Conservation (phyloP, 2,329 filamentous ascomycete species). For the Atkinsonella texensis region DNA sequence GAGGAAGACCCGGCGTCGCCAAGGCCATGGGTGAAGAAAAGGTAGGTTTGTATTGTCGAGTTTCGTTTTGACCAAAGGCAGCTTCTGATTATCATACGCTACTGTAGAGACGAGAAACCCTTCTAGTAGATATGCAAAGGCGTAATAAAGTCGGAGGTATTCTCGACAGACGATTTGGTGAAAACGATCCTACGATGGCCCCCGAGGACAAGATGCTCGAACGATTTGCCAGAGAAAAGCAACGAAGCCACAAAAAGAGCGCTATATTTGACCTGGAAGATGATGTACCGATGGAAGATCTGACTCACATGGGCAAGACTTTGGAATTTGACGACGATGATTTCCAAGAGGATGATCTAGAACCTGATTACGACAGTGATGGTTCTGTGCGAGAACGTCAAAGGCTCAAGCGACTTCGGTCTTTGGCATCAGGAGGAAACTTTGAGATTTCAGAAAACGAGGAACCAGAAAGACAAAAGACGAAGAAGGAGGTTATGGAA, state of each 20-base stretch:
- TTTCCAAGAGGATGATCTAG: slow-evolving; percentile 66
- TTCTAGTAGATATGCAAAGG: slow-evolving; percentile 80
- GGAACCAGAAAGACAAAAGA: slow-evolving; percentile 76
- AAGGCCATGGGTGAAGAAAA: slow-evolving; percentile 81
- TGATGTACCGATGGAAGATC: slow-evolving; percentile 44
- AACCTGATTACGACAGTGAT: slow-evolving; percentile 46
- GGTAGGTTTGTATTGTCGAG: slow-evolving; percentile 32
- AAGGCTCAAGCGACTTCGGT: slow-evolving; percentile 44
- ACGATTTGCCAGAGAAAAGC: slow-evolving; percentile 80
- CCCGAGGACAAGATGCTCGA: slow-evolving; percentile 87
- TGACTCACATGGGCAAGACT: slow-evolving; percentile 77
- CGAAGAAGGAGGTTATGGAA: slow-evolving; percentile 94
- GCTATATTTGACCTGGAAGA: slow-evolving; percentile 84
- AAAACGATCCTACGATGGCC: slow-evolving; percentile 88
- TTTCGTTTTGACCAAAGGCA: not conserved
- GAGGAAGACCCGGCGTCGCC: slow-evolving; percentile 69
- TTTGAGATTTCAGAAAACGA: slow-evolving; percentile 34
- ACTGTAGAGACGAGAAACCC: slow-evolving; percentile 58
- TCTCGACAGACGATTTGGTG: slow-evolving; percentile 85
- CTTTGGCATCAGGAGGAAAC: slow-evolving; percentile 29
- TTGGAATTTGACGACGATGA: slow-evolving; percentile 60
- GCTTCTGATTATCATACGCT: slow-evolving; percentile 4
- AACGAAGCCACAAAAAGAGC: slow-evolving; percentile 61
- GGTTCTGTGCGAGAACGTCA: slow-evolving; percentile 41
- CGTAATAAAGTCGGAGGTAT: slow-evolving; percentile 89